Base-by-base conservation (phyloP, 441 rosid species). In the Erodium moschatum region DNA sequence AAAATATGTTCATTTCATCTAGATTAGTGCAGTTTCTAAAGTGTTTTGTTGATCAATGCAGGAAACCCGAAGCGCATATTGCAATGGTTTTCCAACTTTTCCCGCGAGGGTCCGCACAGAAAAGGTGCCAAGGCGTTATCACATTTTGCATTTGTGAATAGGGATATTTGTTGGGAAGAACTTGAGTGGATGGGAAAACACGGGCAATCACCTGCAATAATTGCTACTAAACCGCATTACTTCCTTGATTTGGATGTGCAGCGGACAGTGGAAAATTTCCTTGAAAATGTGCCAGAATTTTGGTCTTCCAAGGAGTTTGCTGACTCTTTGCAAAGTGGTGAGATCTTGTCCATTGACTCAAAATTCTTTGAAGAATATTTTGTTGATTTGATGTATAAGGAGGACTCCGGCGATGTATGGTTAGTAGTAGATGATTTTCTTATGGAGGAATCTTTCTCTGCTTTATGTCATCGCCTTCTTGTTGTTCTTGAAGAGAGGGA, bases 151-250 rank as follows among this genome's bases (percentile, higher is more conserved):
- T 93, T 93, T 76, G 76, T 84, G 6, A 87, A 93, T 74, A 82
- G 97, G 18, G 96, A 93, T 85, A 79, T 85, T 16, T 89, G 98
- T 70, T 93, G 97, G 97, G 98, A 87, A 67, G 98, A 88, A 82
- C 94, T 93, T 52, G 90, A 87, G 67, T 93, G 97, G 98, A 86
- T 82, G 65, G 96, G 98, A 38, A 93, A 89, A 68, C 97, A 93
- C 54, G 98, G 98, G 31, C 98, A 93, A 52, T 91, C 98, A 1
- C 97, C 98, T 66, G 98, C 93, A 1, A 82, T 89, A 79, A 93
- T 93, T 69, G 97, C 97, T 1, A 89, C 97, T 0, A 93, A 91
- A 85, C 97, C 98, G 31, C 95, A 86, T 82, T 93, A 91, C 72
- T 84, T 93, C 80, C 95, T 89, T 48, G 97, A 93, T 80, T 76